Base-by-base conservation (phyloP, 116 monocot genomes). In the Thalassia testudinum region DNA sequence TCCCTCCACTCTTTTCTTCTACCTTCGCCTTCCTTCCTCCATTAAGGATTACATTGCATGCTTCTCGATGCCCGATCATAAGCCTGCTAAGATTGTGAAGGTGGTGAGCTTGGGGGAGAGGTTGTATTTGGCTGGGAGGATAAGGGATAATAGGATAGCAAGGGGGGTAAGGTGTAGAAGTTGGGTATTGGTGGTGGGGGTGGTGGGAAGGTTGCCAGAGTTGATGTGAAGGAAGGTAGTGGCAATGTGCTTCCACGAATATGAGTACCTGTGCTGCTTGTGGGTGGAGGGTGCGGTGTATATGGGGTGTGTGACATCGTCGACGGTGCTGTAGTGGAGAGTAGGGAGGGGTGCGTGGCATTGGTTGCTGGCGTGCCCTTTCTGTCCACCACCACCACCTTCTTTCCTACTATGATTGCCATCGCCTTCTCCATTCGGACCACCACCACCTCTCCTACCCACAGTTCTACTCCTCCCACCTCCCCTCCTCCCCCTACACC, bases 211-310 rank as follows among this genome's bases (percentile, higher is more conserved):
- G 10, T 10, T 34, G 30, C 30, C 30, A 10, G 30, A 34, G 30
- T 5, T 34, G 30, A 34, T 79, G 75, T 67, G 59, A 52, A 49
- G 79, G 63, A 79, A 79, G 60, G 64, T 79, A 8, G 67, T 52
- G 24, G 54, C 75, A 12, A 71, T 79, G 16, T 79, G 79, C 61
- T 79, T 71, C 52, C 79, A 79, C 43, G 71, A 79, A 37, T 79
- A 79, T 37, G 34, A 53, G 15, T 74, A 79, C 34, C 69, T 79
- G 15, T 61, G 67, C 48, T 74, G 75, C 34, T 1, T 70, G 0
- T 79, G 79, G 70, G 67, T 67, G 25, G 71, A 58, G 14, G 79
- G 69, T 45, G 11, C 62, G 27, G 52, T 79, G 12, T 79, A 74
- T 47, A 60, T 79, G 3, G 70, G 71, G 42, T 75, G 71, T 55